phyloP scores from a whole-genome alignment of 2,329 filamentous ascomycete genomes.

The Hortaea sp. region DNA sequence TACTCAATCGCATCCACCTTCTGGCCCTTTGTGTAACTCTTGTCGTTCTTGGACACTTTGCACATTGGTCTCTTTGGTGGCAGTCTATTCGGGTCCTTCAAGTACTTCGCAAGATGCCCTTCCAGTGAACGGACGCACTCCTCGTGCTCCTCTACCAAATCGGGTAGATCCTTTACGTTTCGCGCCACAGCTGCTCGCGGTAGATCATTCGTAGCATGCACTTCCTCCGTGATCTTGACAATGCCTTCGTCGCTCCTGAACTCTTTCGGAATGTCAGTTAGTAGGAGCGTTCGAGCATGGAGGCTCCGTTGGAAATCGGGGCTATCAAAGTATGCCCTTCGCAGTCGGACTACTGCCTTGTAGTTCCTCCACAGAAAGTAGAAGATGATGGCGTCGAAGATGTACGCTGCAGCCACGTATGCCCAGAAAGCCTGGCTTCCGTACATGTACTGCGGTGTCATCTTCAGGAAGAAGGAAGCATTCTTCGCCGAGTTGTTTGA shows the following conservation, averaged over 20 bases:
- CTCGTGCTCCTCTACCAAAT: constrained; percentile 75
- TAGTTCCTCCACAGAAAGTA: constrained; percentile 91
- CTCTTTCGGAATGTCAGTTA: constrained; percentile 76
- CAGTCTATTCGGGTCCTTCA: constrained; percentile 74
- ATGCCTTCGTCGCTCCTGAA: constrained; percentile 78
- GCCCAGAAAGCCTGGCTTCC: constrained; percentile 43
- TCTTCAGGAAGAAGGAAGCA: constrained; percentile 38
- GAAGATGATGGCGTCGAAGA: constrained; percentile 65
- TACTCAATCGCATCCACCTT: constrained; percentile 95
- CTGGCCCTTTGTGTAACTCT: constrained; percentile 51
- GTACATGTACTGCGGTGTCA: constrained; percentile 47
- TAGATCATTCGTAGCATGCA: constrained; percentile 68
- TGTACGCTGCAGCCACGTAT: constrained; percentile 48
- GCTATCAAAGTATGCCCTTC: constrained; percentile 72
- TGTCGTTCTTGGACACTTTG: constrained; percentile 70
- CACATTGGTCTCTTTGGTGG: constrained; percentile 69
- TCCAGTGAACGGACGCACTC: constrained; percentile 74
- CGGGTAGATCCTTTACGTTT: constrained; percentile 83
- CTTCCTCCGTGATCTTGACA: constrained; percentile 67
- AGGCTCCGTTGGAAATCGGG: constrained; percentile 81
- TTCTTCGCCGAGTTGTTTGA: constrained; percentile 17
- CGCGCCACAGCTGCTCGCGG: constrained; percentile 75
- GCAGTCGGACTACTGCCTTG: constrained; percentile 56
- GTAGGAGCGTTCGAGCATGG: constrained; percentile 58
- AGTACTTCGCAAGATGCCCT: constrained; percentile 73